These are phyloP conservation scores for Terana coerulea DNA, from an alignment of 768 basidiomycete genomes.

Conservation along the genomic window DNA sequence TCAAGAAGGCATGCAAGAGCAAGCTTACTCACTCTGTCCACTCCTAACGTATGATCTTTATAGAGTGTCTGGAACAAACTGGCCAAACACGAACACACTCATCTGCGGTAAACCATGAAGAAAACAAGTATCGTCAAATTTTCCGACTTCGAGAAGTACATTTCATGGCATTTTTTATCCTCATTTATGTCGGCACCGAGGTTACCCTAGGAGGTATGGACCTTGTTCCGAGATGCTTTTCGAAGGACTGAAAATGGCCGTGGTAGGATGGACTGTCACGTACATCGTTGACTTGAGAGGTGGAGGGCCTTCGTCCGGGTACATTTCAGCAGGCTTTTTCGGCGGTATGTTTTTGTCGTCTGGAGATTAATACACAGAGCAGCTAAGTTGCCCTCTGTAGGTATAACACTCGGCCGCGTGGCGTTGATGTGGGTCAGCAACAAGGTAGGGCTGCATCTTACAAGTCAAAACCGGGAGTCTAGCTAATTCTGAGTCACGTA, in stretches of 20 bases:
- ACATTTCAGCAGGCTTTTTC: conserved; percentile 47
- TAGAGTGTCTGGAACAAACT: conserved; percentile 51
- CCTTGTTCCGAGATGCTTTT: neutral
- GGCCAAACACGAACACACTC: conserved; percentile 43
- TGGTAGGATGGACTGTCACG: conserved; percentile 51
- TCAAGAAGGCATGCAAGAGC: conserved; percentile 51
- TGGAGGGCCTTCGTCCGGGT: conserved; percentile 44
- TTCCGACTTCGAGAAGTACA: conserved; percentile 35
- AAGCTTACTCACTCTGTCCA: neutral
- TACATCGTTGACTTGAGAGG: conserved; percentile 42
- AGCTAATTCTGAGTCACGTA: conserved; percentile 8
- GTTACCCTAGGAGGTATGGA: conserved; percentile 33
- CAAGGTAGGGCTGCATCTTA: conserved; percentile 23
- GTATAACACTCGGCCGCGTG: conserved; percentile 49
- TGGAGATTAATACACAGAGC: neutral
- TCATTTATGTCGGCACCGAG: conserved; percentile 38
- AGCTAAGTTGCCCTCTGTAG: conserved; percentile 18
- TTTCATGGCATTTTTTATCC: conserved; percentile 35
- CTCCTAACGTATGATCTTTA: neutral
- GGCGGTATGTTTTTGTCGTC: conserved; percentile 25
- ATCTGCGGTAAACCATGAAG: conserved; percentile 16
- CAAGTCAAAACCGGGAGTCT: neutral
- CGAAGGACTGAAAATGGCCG: neutral
- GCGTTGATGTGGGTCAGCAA: conserved; percentile 46
- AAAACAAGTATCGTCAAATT: conserved; percentile 43